Percentiles rank a stretch among this genome's conserved stretches.
These are phyloP conservation scores for Tylopilus microsporus DNA, from an alignment of 1,284 basidiomycete genomes.

Conservation along the genomic window DNA sequence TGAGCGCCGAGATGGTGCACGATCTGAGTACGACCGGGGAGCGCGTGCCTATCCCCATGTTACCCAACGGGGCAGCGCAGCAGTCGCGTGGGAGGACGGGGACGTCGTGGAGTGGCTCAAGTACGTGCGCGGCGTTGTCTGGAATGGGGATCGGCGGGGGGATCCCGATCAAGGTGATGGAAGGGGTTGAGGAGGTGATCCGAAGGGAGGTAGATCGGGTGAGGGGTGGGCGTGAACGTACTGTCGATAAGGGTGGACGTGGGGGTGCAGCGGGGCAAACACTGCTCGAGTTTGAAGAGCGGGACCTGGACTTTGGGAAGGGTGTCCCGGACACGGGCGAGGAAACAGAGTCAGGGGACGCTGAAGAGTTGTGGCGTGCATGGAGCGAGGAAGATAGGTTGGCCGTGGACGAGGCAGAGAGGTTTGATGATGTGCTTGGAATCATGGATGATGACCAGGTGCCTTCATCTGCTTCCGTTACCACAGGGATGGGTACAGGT, in stretches of 20 bases:
- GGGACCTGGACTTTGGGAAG: slow-evolving; percentile 52
- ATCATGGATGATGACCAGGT: too few species aligned
- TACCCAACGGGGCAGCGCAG: slow-evolving; percentile 53
- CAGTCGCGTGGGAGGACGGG: slow-evolving; percentile 14
- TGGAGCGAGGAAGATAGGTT: slow-evolving; percentile 47
- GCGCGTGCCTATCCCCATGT: slow-evolving; percentile 58
- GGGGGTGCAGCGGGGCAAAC: slow-evolving; percentile 27
- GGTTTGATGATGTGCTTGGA: too few species aligned
- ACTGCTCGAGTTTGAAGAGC: slow-evolving; percentile 67
- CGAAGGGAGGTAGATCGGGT: slow-evolving; percentile 51
- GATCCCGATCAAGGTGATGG: slow-evolving; percentile 56
- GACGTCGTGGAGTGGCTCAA: slow-evolving; percentile 14
- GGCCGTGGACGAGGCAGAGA: slow-evolving; percentile 48
- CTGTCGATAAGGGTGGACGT: background rate
- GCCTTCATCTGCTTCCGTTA: too few species aligned
- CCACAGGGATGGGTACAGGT: too few species aligned
- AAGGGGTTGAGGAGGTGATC: slow-evolving; percentile 59
- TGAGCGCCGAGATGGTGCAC: slow-evolving; percentile 62
- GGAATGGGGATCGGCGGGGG: slow-evolving; percentile 28
- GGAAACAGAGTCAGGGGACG: slow-evolving; percentile 15
- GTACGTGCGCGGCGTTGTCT: slow-evolving; percentile 19
- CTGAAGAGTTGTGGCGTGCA: too few species aligned
- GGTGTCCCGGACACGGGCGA: slow-evolving; percentile 24
- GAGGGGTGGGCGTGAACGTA: slow-evolving; percentile 16
- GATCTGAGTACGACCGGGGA: slow-evolving; percentile 36